Evolutionary conservation across 257 asterid species (phyloP).

Genomic region (Nicotiana otophora): DNA sequence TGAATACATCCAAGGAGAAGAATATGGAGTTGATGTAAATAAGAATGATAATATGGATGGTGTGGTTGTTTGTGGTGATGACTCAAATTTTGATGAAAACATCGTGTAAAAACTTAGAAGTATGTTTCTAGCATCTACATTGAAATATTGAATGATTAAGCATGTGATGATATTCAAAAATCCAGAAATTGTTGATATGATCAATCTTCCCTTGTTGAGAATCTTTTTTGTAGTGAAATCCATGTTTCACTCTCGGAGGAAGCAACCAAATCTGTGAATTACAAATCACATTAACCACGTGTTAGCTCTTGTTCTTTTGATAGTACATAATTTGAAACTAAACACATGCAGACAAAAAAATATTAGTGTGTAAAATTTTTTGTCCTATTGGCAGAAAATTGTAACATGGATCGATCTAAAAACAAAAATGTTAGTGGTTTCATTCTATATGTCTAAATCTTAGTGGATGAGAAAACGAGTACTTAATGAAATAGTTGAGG

Average conservation of each 20-base stretch:
- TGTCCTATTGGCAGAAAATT: not conserved
- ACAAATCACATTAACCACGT: not conserved
- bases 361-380: not conserved
- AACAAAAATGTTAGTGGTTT: not conserved
- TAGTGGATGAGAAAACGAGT: too few species aligned
- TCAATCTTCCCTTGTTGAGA: not conserved
- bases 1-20: conserved; percentile 9
- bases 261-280: not conserved
- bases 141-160: not conserved
- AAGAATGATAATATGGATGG: not conserved
- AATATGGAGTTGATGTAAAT: not conserved
- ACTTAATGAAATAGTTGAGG: not conserved
- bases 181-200: not conserved
- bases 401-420: not conserved
- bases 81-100: not conserved
- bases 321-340: not conserved
- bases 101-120: too few species aligned
- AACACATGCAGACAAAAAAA: not conserved
- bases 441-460: not conserved
- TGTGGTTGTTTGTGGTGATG: not conserved
- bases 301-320: not conserved
- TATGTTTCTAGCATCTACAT: not conserved
- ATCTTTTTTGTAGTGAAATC: not conserved
- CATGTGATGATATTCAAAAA: not conserved
- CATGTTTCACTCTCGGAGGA: not conserved